These are phyloP conservation scores for Russula abietina DNA, from an alignment of 768 basidiomycete species.

Conservation along the genomic window DNA sequence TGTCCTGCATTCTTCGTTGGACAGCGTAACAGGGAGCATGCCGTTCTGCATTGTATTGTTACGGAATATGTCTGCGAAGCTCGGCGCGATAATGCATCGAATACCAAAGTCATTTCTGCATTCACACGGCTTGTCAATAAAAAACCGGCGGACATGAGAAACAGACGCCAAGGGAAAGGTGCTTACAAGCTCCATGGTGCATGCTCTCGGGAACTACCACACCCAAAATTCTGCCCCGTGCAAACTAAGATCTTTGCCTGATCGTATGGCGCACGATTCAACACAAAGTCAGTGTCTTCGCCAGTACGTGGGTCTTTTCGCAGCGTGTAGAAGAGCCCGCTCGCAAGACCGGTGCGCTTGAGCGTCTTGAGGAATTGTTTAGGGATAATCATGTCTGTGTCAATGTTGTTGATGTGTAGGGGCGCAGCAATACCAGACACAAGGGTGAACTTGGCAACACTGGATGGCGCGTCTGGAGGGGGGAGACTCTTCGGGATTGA, in stretches of 20 bases:
- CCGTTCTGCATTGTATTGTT: constrained; percentile 64
- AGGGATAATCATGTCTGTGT: constrained; percentile 64
- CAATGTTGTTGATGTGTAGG: constrained; percentile 49
- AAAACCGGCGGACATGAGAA: not conserved
- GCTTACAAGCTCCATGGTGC: constrained; percentile 51
- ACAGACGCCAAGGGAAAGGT: not conserved
- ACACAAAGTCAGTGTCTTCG: constrained; percentile 51
- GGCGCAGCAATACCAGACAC: constrained; percentile 51
- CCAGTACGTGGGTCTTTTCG: constrained; percentile 47
- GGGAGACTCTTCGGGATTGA: constrained; percentile 27
- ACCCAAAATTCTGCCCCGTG: constrained; percentile 58
- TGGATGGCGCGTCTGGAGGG: constrained; percentile 29
- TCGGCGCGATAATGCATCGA: constrained; percentile 52
- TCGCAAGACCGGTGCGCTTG: constrained; percentile 55
- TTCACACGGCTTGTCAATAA: not conserved
- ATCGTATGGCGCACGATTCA: constrained; percentile 53
- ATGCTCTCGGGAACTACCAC: constrained; percentile 58
- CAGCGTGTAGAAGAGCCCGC: constrained; percentile 50
- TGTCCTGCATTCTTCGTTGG: constrained; percentile 42
- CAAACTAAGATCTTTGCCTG: constrained; percentile 50
- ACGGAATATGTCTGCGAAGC: constrained; percentile 58
- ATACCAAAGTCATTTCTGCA: constrained; percentile 57
- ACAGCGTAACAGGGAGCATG: constrained; percentile 50
- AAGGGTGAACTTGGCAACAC: constrained; percentile 41
- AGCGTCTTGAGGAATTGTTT: constrained; percentile 64